Evolutionary conservation across 441 rosid species (phyloP), one percentile per base, ranked within the genome.

Genomic region (Adansonia grandidieri): DNA sequence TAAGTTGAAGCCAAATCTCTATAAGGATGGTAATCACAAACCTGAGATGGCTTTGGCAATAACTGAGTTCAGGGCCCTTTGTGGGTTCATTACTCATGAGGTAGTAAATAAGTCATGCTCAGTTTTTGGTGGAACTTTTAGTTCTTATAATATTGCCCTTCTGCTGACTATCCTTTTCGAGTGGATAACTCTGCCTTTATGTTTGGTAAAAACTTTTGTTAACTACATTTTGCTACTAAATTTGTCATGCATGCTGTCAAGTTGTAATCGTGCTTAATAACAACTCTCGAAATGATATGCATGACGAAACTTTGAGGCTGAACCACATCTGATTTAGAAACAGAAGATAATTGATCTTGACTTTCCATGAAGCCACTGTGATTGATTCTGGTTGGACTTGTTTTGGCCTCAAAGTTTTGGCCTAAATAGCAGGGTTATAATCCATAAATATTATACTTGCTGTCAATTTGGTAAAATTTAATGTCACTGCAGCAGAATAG

Each of bases 21-120:
- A 94, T 66, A 91, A 86, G 90, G 98, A 96, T 79, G 88, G 76
- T 60, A 96, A 92, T 79, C 99, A 93, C 80, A 96, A 96, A 83
- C 98, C 97, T 73, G 99, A 96, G 90, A 96, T 96, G 93, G 98
- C 99, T 82, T 88, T 96, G 83, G 99, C 99, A 0, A 73, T 96
- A 24, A 92, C 98, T 64, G 87, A 64, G 44, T 64, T 64, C 69
- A 64, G 69, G 69, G 69, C 69, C 11, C 69, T 64, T 64, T 64
- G 69, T 64, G 69, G 69, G 19, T 64, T 64, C 20, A 64, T 64
- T 64, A 14, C 69, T 32, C 69, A 32, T 40, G 85, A 88, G 95
- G 99, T 94, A 75, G 48, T 74, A 64, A 56, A 69, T 65, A 17
- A 64, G 76, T 72, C n/a, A 7, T 76, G 61, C 61, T 69, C 19